Evolutionary conservation across 1,284 basidiomycete genomes (phyloP).

Genomic region (Vanrija sp.): DNA sequence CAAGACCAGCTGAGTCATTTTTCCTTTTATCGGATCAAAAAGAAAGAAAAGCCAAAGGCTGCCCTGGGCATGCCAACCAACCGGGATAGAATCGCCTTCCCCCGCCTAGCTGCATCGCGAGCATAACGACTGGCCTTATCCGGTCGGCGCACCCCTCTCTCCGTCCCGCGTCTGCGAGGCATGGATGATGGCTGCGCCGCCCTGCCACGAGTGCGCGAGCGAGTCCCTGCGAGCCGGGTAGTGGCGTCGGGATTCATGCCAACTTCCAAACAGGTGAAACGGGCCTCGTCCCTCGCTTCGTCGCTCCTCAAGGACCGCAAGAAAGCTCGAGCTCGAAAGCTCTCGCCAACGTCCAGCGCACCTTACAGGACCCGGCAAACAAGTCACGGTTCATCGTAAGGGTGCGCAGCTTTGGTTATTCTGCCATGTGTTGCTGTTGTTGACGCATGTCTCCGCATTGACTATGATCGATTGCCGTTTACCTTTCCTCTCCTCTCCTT

Average conservation of each 20-base stretch:
- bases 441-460: slow-evolving; percentile 16
- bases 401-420: slow-evolving; percentile 15
- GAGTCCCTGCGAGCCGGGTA: slow-evolving; percentile 20
- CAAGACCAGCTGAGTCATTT: slow-evolving; percentile 4
- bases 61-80: too few species aligned
- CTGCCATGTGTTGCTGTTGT: slow-evolving; percentile 10
- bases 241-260: slow-evolving; percentile 22
- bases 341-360: background rate
- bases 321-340: background rate
- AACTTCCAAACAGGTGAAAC: background rate
- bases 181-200: slow-evolving; percentile 7
- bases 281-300: background rate
- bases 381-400: slow-evolving; percentile 16
- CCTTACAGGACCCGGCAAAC: slow-evolving; percentile 5
- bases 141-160: slow-evolving; percentile 6
- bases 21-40: background rate
- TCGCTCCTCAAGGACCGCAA: too few species aligned
- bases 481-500: slow-evolving; percentile 1
- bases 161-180: slow-evolving; percentile 14
- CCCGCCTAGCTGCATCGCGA: slow-evolving; percentile 28
- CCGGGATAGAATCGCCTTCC: slow-evolving; percentile 16
- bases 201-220: slow-evolving; percentile 17
- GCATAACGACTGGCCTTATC: slow-evolving; percentile 11
- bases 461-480: background rate
- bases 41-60: too few species aligned